Evolutionary conservation across 345 rosid genomes (phyloP).

Genomic region (Eucalyptus cloeziana): DNA sequence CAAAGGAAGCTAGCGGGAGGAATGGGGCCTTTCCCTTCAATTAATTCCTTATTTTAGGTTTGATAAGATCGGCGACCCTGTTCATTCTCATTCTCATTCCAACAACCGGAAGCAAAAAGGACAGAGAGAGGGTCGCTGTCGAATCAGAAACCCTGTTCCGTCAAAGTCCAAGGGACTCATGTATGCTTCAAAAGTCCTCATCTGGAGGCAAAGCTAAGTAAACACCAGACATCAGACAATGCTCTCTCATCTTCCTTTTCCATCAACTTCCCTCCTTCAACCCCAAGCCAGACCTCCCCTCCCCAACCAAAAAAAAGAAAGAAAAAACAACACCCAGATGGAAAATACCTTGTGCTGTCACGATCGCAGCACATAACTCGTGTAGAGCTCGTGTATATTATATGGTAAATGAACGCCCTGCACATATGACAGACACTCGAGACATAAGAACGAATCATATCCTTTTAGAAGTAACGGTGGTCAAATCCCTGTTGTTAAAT

Average conservation of each 20-base stretch:
- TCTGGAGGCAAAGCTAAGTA: background rate
- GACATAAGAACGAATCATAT: background rate
- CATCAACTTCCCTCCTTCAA: slow-evolving; percentile 26
- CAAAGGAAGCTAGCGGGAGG: background rate
- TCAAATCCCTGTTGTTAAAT: background rate
- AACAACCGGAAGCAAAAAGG: background rate
- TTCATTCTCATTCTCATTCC: background rate
- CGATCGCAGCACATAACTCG: background rate
- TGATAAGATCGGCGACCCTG: background rate
- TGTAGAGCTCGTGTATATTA: background rate
- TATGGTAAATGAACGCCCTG: background rate
- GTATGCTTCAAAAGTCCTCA: background rate
- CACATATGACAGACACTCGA: background rate
- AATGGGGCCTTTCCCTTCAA: background rate
- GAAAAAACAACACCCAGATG: background rate
- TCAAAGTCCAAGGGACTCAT: background rate
- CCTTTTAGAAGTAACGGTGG: background rate
- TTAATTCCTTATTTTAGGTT: background rate
- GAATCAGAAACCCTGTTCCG: background rate
- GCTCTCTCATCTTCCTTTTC: slow-evolving; percentile 8
- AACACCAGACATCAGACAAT: background rate
- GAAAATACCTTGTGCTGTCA: background rate
- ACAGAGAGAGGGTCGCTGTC: background rate
- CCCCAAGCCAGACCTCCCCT: slow-evolving; percentile 31
- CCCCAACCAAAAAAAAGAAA: background rate